Conservation (phyloP, 1,284 basidiomycete genomes). For the Lentinus polychrous region DNA sequence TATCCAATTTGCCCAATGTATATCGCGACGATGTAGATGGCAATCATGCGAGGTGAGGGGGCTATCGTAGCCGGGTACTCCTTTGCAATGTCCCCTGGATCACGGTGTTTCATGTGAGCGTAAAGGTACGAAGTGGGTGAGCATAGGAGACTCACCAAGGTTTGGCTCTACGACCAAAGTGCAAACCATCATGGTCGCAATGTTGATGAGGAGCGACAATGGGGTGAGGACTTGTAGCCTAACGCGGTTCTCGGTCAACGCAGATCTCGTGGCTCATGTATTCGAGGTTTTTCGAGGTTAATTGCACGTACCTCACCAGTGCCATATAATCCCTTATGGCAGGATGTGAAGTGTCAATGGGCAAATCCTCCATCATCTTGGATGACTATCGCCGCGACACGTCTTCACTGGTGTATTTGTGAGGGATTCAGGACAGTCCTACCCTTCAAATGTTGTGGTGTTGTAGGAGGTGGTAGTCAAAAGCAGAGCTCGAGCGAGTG, state of each 20-base stretch:
- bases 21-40: slow-evolving; percentile 57
- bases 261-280: not conserved
- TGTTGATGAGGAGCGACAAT: slow-evolving; percentile 66
- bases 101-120: not conserved
- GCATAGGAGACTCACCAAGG: slow-evolving; percentile 31
- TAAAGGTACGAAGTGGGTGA: not conserved
- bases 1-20: slow-evolving; percentile 71
- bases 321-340: slow-evolving; percentile 27
- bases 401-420: too few relatives aligned
- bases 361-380: slow-evolving; percentile 20
- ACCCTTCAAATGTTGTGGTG: too few relatives aligned
- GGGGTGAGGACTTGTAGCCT: slow-evolving; percentile 76
- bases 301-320: slow-evolving; percentile 19
- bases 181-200: slow-evolving; percentile 55
- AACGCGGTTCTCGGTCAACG: not conserved
- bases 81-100: slow-evolving; percentile 43
- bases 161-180: slow-evolving; percentile 47
- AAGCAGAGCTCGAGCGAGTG: not conserved
- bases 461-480: not conserved
- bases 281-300: not conserved
- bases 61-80: slow-evolving; percentile 68
- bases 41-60: slow-evolving; percentile 58
- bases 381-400: too few relatives aligned
- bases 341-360: slow-evolving; percentile 24
- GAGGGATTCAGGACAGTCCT: too few relatives aligned